Conservation (phyloP, 768 basidiomycete genomes). For the Mycena olivaceomarginata region DNA sequence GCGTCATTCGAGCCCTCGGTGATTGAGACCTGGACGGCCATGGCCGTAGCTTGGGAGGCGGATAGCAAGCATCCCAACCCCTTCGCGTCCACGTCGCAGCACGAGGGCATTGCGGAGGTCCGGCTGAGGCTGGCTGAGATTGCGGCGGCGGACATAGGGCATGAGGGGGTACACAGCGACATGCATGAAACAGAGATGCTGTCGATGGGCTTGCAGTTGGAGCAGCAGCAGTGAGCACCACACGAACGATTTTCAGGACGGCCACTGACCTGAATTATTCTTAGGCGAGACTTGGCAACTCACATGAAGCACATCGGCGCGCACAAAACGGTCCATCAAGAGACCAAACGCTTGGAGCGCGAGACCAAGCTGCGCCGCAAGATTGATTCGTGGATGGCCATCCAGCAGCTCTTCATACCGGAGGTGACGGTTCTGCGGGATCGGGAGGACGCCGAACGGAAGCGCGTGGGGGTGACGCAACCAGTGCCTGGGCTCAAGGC, state of each 20-base stretch:
- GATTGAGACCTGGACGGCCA: too few relatives aligned
- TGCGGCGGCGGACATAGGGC: too few relatives aligned
- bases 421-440: neutral
- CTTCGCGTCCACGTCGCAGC: too few relatives aligned
- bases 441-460: neutral
- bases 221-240: too few relatives aligned
- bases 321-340: neutral
- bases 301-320: neutral
- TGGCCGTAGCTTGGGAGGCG: too few relatives aligned
- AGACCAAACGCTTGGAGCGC: neutral
- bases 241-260: neutral
- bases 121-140: too few relatives aligned
- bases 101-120: too few relatives aligned
- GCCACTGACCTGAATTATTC: neutral
- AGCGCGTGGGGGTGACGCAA: neutral
- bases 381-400: neutral
- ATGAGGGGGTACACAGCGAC: too few relatives aligned
- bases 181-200: too few relatives aligned
- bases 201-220: too few relatives aligned
- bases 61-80: too few relatives aligned
- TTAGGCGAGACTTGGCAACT: neutral
- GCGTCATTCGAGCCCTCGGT: too few relatives aligned
- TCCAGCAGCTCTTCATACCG: neutral
- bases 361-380: neutral
- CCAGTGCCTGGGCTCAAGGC: neutral